A percentile compares a stretch with the other conserved stretches of the same genome.
Evolutionary conservation across 1,284 basidiomycete genomes (phyloP).

Genomic region (Pseudozyma thailandica): DNA sequence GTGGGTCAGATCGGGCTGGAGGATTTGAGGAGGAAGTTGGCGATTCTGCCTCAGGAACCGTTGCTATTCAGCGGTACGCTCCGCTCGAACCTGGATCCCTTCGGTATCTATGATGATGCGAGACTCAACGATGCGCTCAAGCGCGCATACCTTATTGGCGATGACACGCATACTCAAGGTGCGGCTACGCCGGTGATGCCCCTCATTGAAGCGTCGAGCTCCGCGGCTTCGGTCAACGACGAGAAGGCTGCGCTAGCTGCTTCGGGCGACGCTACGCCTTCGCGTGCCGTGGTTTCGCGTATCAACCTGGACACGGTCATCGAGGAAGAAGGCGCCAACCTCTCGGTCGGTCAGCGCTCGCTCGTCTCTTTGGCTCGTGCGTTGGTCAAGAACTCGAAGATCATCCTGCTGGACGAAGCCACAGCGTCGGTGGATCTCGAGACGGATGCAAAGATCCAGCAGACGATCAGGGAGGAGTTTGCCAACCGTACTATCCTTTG

Average conservation of each 20-base stretch:
- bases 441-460: slow-evolving; percentile 84
- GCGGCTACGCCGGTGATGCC: slow-evolving; percentile 30
- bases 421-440: slow-evolving; percentile 81
- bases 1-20: slow-evolving; percentile 71
- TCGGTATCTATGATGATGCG: slow-evolving; percentile 66
- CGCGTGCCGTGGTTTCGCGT: slow-evolving; percentile 31
- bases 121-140: slow-evolving; percentile 67
- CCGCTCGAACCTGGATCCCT: slow-evolving; percentile 69
- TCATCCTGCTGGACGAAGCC: slow-evolving; percentile 73
- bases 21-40: slow-evolving; percentile 63
- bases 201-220: slow-evolving; percentile 18
- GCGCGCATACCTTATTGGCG: slow-evolving; percentile 64
- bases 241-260: slow-evolving; percentile 29
- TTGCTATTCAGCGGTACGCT: slow-evolving; percentile 68
- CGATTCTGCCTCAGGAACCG: slow-evolving; percentile 66
- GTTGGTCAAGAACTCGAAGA: slow-evolving; percentile 62
- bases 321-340: slow-evolving; percentile 66
- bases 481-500: slow-evolving; percentile 80
- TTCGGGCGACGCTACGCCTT: slow-evolving; percentile 29
- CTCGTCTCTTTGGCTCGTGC: slow-evolving; percentile 68
- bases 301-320: slow-evolving; percentile 65
- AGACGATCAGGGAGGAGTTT: slow-evolving; percentile 86
- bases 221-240: slow-evolving; percentile 25
- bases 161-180: slow-evolving; percentile 46
- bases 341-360: slow-evolving; percentile 68